Evolutionary conservation across 345 rosid genomes (phyloP), one percentile per base, ranked within the genome.

Genomic region (Draba incana): DNA sequence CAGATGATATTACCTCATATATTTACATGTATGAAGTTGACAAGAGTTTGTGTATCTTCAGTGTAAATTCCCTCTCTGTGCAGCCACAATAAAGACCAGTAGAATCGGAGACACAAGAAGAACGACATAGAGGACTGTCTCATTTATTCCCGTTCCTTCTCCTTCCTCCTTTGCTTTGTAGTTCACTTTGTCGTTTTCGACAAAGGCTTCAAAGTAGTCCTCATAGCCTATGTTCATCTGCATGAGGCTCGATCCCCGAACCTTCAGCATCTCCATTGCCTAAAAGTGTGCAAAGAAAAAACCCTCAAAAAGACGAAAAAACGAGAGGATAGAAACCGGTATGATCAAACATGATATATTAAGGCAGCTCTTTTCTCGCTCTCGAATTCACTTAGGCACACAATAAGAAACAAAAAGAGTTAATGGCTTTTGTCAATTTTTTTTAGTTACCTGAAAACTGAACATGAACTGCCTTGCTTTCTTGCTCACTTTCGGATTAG

Each of bases 221-320:
- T 84, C 79, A 71, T 85, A 88, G 41, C 84, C 97, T 2, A 75
- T 69, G 79, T 71, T 80, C 45, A 41, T 70, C 10, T 81, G 30
- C 0, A 77, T 58, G 48, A 46, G 64, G 61, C 71, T 80, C 27
- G 90, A 83, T 42, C 77, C 81, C 9, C 77, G 78, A 11, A 86
- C 75, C 89, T 88, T 92, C 84, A 92, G 70, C 83, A 85, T 82
- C 70, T 86, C 90, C 96, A 90, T 88, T 66, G 97, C 98, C 97
- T 92, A 64, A 23, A 30, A 35, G 7, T 39, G 53, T 11, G 10
- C 31, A 0, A 55, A 9, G 3, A 51, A 48, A 48, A 33, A 20
- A 16, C 27, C 13, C 8, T 59, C 49, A 33, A 8, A 14, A 20
- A 4, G 52, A 44, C 20, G 8, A 3, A 15, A 15, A 41, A 20